Evolutionary conservation across 352 stramenopile species (phyloP), one percentile per base, ranked within the genome.

Genomic region (Pythium rhizo-oryzae): DNA sequence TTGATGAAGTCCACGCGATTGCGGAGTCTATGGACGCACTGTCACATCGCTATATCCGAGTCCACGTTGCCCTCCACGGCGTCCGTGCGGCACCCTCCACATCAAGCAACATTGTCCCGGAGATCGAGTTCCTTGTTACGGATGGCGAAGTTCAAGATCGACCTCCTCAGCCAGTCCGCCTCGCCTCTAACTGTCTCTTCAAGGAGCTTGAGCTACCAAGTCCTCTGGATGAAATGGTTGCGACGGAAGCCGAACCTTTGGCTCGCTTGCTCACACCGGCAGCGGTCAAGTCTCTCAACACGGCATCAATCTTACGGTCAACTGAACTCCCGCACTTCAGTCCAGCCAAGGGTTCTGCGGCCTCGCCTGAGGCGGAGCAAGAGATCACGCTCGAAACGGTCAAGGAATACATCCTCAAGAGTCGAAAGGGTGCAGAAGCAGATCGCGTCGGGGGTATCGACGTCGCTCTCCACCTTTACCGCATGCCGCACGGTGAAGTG

Each of bases 321-420:
- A 71, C 65, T 1, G 65, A 71, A 24, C 57, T 71, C 2, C 65
- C 65, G 4, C 65, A 66, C 7, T 71, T 71, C 50, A 71, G 65
- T 47, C 57, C 56, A 24, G 47, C 43, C 24, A 66, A 61, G 35
- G 4, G 23, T 4, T 52, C 55, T 0, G 23, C 8, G 5, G 51
- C 33, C 19, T 37, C 16, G 16, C 21, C 39, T 1, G 12, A 25
- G 35, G 21, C 47, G 0, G 49, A 54, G 15, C 13, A 44, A 24
- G 25, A 63, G 35, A 64, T 71, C 39, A 71, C 65, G 7, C 33
- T 71, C 18, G 65, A 59, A 2, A 47, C 33, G 4, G 65, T 71
- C n/a, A 65, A 65, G 30, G 57, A 65, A 16, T 71, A 71, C 50
- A 62, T 71, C 18, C 24, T 71, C 19, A 71, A 71, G 56, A 59